Conservation (phyloP, 345 rosid species). For the Murraya koenigii region DNA sequence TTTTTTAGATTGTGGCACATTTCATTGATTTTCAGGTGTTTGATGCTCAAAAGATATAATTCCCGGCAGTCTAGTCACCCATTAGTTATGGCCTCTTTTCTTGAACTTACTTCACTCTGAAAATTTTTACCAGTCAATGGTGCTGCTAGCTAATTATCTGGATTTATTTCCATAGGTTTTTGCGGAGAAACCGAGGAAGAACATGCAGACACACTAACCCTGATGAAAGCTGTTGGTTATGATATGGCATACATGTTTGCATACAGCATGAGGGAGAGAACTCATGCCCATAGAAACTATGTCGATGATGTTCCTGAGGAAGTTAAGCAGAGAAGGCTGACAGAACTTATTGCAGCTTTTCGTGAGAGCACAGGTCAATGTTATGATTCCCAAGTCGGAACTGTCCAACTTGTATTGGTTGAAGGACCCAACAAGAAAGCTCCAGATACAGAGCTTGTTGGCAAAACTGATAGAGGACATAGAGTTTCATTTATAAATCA, state of each 20-base stretch:
- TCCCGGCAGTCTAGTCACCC: neutral
- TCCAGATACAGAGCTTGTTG: conserved; percentile 80
- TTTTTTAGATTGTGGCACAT: neutral
- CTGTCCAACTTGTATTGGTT: conserved; percentile 64
- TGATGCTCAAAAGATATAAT: neutral
- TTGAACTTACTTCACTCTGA: neutral
- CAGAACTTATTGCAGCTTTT: conserved; percentile 74
- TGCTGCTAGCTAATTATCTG: neutral
- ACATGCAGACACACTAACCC: conserved; percentile 69
- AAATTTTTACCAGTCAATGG: neutral
- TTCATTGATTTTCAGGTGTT: conserved; percentile 3
- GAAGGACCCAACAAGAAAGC: conserved; percentile 96
- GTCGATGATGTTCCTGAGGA: conserved; percentile 76
- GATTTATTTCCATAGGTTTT: conserved; percentile 50
- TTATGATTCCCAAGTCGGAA: conserved; percentile 71
- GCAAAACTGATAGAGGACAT: conserved; percentile 87
- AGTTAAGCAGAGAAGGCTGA: conserved; percentile 82
- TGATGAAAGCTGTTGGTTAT: conserved; percentile 65
- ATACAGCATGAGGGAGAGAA: conserved; percentile 93
- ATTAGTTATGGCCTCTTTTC: neutral
- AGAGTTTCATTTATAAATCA: conserved; percentile 53
- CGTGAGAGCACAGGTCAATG: conserved; percentile 77
- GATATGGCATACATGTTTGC: conserved; percentile 99
- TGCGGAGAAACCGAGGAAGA: conserved; percentile 96
- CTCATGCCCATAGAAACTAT: conserved; percentile 82